These are phyloP conservation scores for Vaucheria bursata DNA, from an alignment of 352 stramenopile genomes.

Conservation along the genomic window DNA sequence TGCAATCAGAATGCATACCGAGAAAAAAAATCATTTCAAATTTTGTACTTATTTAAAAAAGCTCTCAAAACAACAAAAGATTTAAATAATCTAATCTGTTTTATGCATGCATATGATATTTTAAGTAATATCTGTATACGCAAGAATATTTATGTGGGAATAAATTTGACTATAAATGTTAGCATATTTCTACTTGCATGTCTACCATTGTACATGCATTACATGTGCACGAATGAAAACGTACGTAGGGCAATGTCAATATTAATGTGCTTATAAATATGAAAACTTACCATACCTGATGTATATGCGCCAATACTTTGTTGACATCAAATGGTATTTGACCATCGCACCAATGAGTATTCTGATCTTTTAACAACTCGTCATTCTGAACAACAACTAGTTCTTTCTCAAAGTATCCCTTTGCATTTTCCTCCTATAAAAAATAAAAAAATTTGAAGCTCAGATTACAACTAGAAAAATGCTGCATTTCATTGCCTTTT, in stretches of 20 bases:
- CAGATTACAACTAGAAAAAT: no score
- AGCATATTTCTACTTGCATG: no score
- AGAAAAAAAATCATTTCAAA: no score
- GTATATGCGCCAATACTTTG: conserved; percentile 38
- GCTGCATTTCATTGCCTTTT: no score
- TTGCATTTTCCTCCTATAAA: conserved; percentile 58
- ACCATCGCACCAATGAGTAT: conserved; percentile 53
- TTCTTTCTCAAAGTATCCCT: conserved; percentile 63
- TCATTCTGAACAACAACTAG: conserved; percentile 63
- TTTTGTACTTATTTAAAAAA: no score
- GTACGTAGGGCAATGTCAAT: not conserved
- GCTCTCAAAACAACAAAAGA: no score
- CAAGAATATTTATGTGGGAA: not conserved
- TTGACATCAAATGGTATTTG: conserved; percentile 54
- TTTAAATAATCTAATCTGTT: no score
- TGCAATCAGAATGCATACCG: no score
- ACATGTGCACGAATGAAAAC: not conserved
- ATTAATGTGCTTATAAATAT: not conserved
- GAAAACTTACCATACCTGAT: not conserved
- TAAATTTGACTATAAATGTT: not conserved
- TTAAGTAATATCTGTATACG: no score
- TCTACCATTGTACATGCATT: not conserved
- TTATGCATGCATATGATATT: no score
- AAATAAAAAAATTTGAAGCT: not conserved
- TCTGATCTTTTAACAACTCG: conserved; percentile 57